Conservation (phyloP, 331 rosid species). For the Erythrophleum ivorense region DNA sequence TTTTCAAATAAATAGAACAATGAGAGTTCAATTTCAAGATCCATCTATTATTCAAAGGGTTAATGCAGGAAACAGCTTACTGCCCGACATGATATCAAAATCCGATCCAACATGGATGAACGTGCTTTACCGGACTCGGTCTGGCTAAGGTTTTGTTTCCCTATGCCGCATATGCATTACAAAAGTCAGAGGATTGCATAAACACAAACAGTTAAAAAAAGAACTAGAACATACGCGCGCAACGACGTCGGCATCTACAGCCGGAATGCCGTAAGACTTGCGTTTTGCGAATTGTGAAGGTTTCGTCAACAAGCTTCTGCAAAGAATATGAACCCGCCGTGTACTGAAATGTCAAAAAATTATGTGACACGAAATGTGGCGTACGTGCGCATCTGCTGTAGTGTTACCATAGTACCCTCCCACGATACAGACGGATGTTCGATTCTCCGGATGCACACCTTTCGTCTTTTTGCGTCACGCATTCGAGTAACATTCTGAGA, state of each 20-base stretch:
- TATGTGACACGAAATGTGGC: accelerated
- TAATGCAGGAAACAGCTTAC: background rate
- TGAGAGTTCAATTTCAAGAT: background rate
- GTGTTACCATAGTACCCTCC: conserved; percentile 99
- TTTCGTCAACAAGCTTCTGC: background rate
- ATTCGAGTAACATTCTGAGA: background rate
- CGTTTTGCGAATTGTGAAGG: background rate
- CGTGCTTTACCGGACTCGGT: background rate
- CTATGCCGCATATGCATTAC: background rate
- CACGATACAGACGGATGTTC: conserved; percentile 97
- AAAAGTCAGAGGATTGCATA: background rate
- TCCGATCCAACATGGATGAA: background rate
- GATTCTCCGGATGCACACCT: conserved; percentile 89
- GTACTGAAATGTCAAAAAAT: no score
- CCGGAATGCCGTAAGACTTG: conserved; percentile 58
- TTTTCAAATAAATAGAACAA: background rate
- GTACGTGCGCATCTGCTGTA: conserved; percentile 79
- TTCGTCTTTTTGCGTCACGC: background rate
- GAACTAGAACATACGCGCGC: conserved; percentile 64
- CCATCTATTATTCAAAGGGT: background rate
- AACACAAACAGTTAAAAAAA: no score
- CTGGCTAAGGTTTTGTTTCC: background rate
- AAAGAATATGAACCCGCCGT: background rate
- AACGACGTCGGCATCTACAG: conserved; percentile 78
- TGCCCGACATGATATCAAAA: background rate